Base-by-base conservation (phyloP, 805 yeast species). In the Teunomyces kruisii region DNA sequence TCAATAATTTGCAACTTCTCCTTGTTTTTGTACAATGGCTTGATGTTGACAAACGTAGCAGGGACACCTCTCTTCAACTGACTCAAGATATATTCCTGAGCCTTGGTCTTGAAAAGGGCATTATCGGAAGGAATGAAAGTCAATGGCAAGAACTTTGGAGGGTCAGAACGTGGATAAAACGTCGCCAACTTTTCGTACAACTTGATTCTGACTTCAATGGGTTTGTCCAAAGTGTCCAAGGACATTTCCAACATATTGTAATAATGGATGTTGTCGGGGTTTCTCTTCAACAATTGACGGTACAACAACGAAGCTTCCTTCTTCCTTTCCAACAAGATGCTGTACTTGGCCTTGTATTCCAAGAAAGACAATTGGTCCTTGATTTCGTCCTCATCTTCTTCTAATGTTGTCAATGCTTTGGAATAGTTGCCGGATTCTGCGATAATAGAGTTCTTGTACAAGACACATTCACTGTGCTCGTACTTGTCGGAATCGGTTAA, bases 31-130 rank as follows among this genome's bases (percentile, higher is more conserved):
- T 88, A 88, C 51, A 90, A 72, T 1, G 95, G 87, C 66, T 91
- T 90, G 40, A 94, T 80, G 55, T 88, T 85, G 44, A 85, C 85
- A 67, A 91, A 94, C 4, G 94, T 78, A 1, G 97, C 87, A 4
- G 98, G 98, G 28, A 90, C 94, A 32, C 96, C 95, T 45, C 89
- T 78, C 50, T 76, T 68, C 55, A 94, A 76, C 58, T 84, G 87
- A 3, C 73, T 64, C 4, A 76, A 47, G 38, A 91, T 65, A 61
- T 90, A 94, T 2, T 62, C 61, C 26, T 65, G 54, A 6, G 79
- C 81, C 43, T 77, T 76, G 8, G 47, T 48, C 36, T 65, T 67
- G 55, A 84, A 81, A 38, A 73, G 62, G 22, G 77, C 72, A 32
- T 59, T 60, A 8, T 75, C 76, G 12, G 84, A 82, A 9, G 78